These are phyloP conservation scores for Suhomyces panamericanus DNA, from an alignment of 1,139 yeast species.

Conservation along the genomic window DNA sequence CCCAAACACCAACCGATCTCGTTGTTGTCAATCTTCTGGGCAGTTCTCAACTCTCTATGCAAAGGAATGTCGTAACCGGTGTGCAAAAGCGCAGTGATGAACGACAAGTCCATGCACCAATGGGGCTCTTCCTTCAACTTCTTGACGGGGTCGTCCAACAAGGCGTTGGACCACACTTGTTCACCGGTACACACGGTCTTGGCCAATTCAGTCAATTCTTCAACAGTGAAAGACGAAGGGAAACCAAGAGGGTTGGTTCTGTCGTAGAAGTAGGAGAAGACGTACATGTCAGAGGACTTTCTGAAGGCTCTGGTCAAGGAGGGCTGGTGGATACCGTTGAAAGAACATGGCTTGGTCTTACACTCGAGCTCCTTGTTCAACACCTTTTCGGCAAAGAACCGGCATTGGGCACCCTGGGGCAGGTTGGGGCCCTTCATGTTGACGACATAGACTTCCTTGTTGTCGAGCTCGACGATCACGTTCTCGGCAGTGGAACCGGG, in stretches of 20 bases:
- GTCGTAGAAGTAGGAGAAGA: conserved; percentile 93
- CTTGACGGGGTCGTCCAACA: conserved; percentile 62
- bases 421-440: conserved; percentile 70
- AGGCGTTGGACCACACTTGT: conserved; percentile 63
- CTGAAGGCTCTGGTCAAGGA: conserved; percentile 76
- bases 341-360: conserved; percentile 78
- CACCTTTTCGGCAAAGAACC: conserved; percentile 76
- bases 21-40: conserved; percentile 80
- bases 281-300: conserved; percentile 70
- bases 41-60: conserved; percentile 85
- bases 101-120: conserved; percentile 91
- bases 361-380: conserved; percentile 84
- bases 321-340: conserved; percentile 97
- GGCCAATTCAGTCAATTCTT: conserved; percentile 81
- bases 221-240: conserved; percentile 85
- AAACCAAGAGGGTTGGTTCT: conserved; percentile 91
- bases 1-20: conserved; percentile 99
- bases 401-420: conserved; percentile 66
- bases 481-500: conserved; percentile 60
- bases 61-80: conserved; percentile 95
- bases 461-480: conserved; percentile 55
- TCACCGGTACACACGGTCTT: conserved; percentile 84
- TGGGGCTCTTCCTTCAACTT: conserved; percentile 76
- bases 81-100: conserved; percentile 85
- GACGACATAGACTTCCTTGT: conserved; percentile 55